These are phyloP conservation scores for Torulaspora franciscae DNA, from an alignment of 805 yeast genomes.

Conservation along the genomic window DNA sequence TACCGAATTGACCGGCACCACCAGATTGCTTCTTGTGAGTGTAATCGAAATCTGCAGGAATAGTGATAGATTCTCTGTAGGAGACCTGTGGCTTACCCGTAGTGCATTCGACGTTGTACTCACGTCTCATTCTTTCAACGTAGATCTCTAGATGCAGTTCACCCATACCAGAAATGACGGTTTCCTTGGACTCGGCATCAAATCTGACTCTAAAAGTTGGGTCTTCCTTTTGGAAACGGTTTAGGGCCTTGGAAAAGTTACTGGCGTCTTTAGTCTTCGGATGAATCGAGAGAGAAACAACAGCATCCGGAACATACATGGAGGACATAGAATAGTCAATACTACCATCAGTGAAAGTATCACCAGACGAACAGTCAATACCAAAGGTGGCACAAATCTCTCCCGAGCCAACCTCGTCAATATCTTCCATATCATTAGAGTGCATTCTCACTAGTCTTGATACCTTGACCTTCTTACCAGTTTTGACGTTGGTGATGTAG, in stretches of 20 bases:
- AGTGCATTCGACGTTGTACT: slow-evolving; percentile 88
- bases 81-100: slow-evolving; percentile 99
- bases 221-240: slow-evolving; percentile 97
- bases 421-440: slow-evolving; percentile 98
- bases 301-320: slow-evolving; percentile 99
- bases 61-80: slow-evolving; percentile 85
- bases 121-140: slow-evolving; percentile 97
- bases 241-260: slow-evolving; percentile 93
- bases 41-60: slow-evolving; percentile 75
- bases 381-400: slow-evolving; percentile 99
- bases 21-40: slow-evolving; percentile 98
- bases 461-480: slow-evolving; percentile 90
- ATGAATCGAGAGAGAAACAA: slow-evolving; percentile 82
- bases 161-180: slow-evolving; percentile 92
- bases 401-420: slow-evolving; percentile 91
- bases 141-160: slow-evolving; percentile 95
- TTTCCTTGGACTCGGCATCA: slow-evolving; percentile 89
- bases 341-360: slow-evolving; percentile 86
- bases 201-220: slow-evolving; percentile 94
- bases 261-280: slow-evolving; percentile 85
- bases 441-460: slow-evolving; percentile 97
- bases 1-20: slow-evolving; percentile 99
- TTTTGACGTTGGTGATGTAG: slow-evolving; percentile 80
- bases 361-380: slow-evolving; percentile 98
- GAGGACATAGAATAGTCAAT: slow-evolving; percentile 87